A percentile compares a stretch with the other conserved stretches of the same genome.
phyloP scores from a whole-genome alignment of 2,329 filamentous ascomycete species.

The Fusarium haematococcum region DNA sequence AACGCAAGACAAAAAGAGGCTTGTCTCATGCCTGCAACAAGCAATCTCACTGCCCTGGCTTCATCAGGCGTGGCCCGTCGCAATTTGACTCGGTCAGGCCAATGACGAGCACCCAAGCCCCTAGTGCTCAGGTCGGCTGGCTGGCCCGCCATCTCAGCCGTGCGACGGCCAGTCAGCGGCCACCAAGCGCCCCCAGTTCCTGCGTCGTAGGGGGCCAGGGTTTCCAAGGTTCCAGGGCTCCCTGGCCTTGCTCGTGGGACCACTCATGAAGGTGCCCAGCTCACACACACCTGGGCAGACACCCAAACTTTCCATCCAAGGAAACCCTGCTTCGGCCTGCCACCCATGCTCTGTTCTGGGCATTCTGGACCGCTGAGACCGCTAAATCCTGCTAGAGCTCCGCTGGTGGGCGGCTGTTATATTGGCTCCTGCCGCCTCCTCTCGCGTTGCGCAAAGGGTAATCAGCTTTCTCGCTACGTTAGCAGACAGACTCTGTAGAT shows the following conservation, averaged over 20 bases:
- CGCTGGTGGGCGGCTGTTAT: slow-evolving; percentile 28
- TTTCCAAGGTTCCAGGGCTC: neutral
- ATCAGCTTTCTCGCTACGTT: slow-evolving; percentile 26
- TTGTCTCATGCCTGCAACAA: slow-evolving; percentile 42
- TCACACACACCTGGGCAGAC: slow-evolving; percentile 22
- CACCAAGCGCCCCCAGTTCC: slow-evolving; percentile 22
- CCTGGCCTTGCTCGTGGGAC: slow-evolving; percentile 16
- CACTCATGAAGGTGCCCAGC: slow-evolving; percentile 10
- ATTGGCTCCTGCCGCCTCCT: slow-evolving; percentile 38
- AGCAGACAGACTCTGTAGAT: neutral
- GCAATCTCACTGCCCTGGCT: slow-evolving; percentile 43
- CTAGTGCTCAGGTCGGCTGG: slow-evolving; percentile 20
- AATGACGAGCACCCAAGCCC: slow-evolving; percentile 25
- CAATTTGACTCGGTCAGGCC: slow-evolving; percentile 38
- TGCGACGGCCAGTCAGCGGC: slow-evolving; percentile 26
- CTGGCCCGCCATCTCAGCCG: slow-evolving; percentile 32
- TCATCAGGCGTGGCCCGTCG: slow-evolving; percentile 41
- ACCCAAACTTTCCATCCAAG: slow-evolving; percentile 24
- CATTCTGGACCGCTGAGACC: slow-evolving; percentile 35
- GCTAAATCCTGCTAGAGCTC: slow-evolving; percentile 34
- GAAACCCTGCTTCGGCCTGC: slow-evolving; percentile 22
- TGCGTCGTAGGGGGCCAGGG: slow-evolving; percentile 33
- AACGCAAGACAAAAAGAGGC: slow-evolving; percentile 23
- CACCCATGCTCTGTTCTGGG: slow-evolving; percentile 19
- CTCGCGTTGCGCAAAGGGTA: slow-evolving; percentile 21